Conservation (phyloP, 176 grass and related monocot genomes). For the Coix lacrymajobi region DNA sequence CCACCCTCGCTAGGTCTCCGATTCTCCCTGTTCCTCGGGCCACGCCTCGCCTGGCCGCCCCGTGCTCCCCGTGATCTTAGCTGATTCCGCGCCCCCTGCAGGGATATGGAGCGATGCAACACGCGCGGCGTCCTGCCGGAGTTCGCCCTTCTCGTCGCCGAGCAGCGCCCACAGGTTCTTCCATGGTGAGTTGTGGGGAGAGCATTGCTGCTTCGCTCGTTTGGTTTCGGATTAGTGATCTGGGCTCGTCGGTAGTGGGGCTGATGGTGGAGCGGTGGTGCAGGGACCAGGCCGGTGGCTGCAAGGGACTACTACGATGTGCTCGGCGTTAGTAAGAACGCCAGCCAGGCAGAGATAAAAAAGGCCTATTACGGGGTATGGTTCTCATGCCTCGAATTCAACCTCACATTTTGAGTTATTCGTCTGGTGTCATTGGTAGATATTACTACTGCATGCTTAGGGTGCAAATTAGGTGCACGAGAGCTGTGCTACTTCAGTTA, state of each 20-base stretch:
- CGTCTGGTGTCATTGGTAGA: not conserved
- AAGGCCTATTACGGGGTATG: conserved; percentile 84
- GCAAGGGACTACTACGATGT: conserved; percentile 79
- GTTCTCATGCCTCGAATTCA: not conserved
- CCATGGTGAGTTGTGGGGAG: conserved; percentile 18
- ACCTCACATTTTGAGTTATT: not conserved
- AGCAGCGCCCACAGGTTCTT: conserved; percentile 19
- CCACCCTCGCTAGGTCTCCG: not conserved
- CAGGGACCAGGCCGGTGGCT: conserved; percentile 57
- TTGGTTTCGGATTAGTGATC: not conserved
- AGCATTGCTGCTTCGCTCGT: not conserved
- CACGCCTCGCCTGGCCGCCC: too few relatives aligned
- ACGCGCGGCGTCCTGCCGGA: conserved; percentile 4
- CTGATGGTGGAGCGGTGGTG: conserved; percentile 11
- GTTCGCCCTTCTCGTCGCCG: conserved; percentile 22
- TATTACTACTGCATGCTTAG: not conserved
- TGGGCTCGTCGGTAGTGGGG: not conserved
- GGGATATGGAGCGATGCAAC: not conserved
- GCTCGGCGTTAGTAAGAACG: conserved; percentile 63
- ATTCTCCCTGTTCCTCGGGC: conserved; percentile 8
- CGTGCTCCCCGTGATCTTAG: not conserved
- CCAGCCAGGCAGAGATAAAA: conserved; percentile 62
- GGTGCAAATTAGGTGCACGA: not conserved
- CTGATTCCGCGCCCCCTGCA: not conserved
- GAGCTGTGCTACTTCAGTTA: not conserved